These are phyloP conservation scores for Ceratopteris richardii DNA, from an alignment of 75 land plant genomes.

Conservation along the genomic window DNA sequence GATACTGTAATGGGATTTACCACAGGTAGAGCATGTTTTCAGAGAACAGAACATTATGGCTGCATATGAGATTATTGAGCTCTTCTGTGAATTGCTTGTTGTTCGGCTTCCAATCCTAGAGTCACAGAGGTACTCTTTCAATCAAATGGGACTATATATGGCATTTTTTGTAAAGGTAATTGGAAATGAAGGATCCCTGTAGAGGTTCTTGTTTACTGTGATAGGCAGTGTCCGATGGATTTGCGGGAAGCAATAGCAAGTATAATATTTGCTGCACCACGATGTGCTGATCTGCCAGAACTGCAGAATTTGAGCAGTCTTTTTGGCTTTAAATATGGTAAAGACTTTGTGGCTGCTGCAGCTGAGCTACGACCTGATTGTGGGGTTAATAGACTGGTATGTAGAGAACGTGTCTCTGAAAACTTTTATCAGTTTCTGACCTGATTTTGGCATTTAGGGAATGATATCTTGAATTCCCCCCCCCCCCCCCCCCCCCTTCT, in stretches of 20 bases:
- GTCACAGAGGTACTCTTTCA: slow-evolving; percentile 37
- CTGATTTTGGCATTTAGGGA: too few species aligned
- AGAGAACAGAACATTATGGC: slow-evolving; percentile 88
- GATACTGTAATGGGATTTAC: too few species aligned
- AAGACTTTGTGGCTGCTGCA: slow-evolving; percentile 75
- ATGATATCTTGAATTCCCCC: too few species aligned
- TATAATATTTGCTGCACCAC: slow-evolving; percentile 73
- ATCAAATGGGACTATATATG: too few species aligned
- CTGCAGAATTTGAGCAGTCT: slow-evolving; percentile 41
- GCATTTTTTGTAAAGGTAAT: too few species aligned
- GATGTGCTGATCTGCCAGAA: slow-evolving; percentile 85
- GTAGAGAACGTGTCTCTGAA: too few species aligned
- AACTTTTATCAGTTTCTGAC: too few species aligned
- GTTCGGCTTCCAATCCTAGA: slow-evolving; percentile 52
- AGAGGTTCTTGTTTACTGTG: not conserved
- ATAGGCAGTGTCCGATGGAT: slow-evolving; percentile 68
- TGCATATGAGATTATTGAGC: slow-evolving; percentile 82
- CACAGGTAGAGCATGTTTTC: slow-evolving; percentile 77
- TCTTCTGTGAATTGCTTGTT: slow-evolving; percentile 76
- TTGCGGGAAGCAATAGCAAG: slow-evolving; percentile 78
- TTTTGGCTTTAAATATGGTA: slow-evolving; percentile 80
- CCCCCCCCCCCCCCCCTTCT: too few species aligned
- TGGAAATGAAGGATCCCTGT: too few species aligned
- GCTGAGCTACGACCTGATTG: slow-evolving; percentile 69
- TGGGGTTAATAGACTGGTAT: slow-evolving; percentile 68